Evolutionary conservation across 306 rosid species (phyloP).

Genomic region (Begonia loranthoides): DNA sequence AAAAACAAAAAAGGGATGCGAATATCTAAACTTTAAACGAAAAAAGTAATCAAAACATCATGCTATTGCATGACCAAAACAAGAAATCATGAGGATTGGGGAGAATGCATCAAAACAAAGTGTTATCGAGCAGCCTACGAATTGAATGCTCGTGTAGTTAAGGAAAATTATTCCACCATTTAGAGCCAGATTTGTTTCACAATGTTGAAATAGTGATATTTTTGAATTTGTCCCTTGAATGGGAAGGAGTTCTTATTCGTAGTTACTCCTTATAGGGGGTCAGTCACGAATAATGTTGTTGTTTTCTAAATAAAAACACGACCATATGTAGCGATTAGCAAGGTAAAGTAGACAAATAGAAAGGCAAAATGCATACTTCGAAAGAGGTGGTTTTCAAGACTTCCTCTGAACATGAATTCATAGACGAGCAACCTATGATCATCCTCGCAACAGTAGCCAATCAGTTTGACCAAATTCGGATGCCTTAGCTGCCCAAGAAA

Average conservation of each 20-base stretch:
- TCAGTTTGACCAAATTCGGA: conserved; percentile 92
- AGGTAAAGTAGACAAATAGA: neutral
- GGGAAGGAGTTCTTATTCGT: neutral
- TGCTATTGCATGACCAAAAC: too few relatives aligned
- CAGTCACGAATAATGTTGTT: neutral
- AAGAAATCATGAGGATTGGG: too few relatives aligned
- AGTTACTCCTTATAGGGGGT: neutral
- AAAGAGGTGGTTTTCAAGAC: conserved; percentile 89
- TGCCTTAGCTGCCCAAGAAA: conserved; percentile 96
- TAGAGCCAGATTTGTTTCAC: too few relatives aligned
- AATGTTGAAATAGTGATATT: too few relatives aligned
- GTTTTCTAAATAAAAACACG: neutral
- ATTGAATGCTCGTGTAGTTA: neutral
- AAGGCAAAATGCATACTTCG: conserved; percentile 43
- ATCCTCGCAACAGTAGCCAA: conserved; percentile 96
- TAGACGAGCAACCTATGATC: conserved; percentile 93
- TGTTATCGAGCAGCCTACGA: too few relatives aligned
- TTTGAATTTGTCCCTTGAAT: too few relatives aligned
- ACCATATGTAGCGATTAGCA: neutral
- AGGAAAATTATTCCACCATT: neutral
- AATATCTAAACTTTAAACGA: too few relatives aligned
- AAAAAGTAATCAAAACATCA: too few relatives aligned
- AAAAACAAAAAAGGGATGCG: too few relatives aligned
- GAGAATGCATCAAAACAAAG: too few relatives aligned
- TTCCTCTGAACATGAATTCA: conserved; percentile 97